Base-by-base conservation (phyloP, 371 early-diverging fungal genomes). In the Encephalitozoon cuniculi region DNA sequence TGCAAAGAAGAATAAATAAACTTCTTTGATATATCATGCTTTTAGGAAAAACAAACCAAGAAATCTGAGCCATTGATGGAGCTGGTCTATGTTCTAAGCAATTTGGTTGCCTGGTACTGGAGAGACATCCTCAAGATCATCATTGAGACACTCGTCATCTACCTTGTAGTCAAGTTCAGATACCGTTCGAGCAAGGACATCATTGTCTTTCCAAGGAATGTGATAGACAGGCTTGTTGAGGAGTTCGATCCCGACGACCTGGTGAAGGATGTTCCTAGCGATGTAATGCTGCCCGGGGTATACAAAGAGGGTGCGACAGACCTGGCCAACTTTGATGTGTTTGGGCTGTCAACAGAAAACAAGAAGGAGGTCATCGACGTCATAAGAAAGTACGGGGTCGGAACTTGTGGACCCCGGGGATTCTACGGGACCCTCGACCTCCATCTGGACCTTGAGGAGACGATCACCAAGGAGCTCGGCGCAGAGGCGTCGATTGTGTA, bases 381-480 rank as follows among this genome's bases (percentile, higher is more conserved):
- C 2, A 88, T 99, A 40, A 89, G 89, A 76, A 90, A 91, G 68
- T 96, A 97, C 84, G 99, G 97, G 68, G 94, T 99, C 34, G 99
- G 99, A 23, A 90, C 96, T 1, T 99, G 99, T 82, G 86, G 86
- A 5, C 97, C 97, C 4, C 91, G 94, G 4, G 97, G 97, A n/a
- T 99, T 99, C 83, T 99, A 97, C 84, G 99, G 99, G 69, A 97
- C 99, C 3, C 83, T 93, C 43, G 96, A 99, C 84, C 91, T 96
- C 9, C 99, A 99, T 81, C 89, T 94, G 87, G 89, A 93, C 59
- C 87, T 99, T 46, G 97, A 99, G 85, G 87, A 88, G 67, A 89
- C 90, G 51, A 84, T 99, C 69, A 92, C 95, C 2, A 84, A 87
- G 7, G 92, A 94, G 75, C 82, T 96, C 43, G 93, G 93, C 2